phyloP scores from a whole-genome alignment of 2,329 filamentous ascomycete genomes.

The Zymoseptoria tritici region DNA sequence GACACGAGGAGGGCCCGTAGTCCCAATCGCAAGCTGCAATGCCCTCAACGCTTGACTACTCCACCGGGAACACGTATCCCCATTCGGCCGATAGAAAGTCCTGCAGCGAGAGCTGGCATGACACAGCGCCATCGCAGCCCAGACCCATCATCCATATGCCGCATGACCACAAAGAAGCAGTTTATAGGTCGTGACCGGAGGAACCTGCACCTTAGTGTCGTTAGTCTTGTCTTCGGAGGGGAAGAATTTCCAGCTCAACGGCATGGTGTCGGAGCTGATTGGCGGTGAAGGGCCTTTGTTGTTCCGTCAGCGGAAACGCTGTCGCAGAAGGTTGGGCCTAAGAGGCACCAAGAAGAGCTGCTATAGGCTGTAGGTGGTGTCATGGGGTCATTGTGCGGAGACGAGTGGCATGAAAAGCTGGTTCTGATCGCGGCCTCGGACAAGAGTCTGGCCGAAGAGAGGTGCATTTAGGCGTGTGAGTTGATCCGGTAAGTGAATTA shows the following conservation, averaged over 20 bases:
- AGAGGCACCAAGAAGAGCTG: background rate
- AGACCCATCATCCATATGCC: slow-evolving; percentile 1
- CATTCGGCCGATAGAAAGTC: background rate
- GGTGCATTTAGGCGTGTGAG: background rate
- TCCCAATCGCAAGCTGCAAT: background rate
- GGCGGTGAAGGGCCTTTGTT: background rate
- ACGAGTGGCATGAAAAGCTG: background rate
- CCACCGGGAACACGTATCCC: background rate
- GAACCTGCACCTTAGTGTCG: slow-evolving; percentile 7
- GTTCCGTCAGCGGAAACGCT: background rate
- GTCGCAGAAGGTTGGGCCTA: background rate
- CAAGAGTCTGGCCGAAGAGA: no score
- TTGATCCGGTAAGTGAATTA: background rate
- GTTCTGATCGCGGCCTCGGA: no score
- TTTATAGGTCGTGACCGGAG: slow-evolving; percentile 16
- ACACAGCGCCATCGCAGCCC: slow-evolving; percentile 5
- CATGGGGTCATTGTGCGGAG: background rate
- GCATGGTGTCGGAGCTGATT: background rate
- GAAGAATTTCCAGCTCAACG: slow-evolving; percentile 3
- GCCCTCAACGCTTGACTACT: background rate
- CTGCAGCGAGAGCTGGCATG: background rate
- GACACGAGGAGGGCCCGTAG: background rate
- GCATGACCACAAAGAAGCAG: slow-evolving; percentile 8
- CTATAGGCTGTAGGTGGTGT: slow-evolving; percentile 1
- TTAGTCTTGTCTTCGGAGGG: slow-evolving; percentile 1